Conservation (phyloP, 768 basidiomycete species). For the Lactarius sanguifluus region DNA sequence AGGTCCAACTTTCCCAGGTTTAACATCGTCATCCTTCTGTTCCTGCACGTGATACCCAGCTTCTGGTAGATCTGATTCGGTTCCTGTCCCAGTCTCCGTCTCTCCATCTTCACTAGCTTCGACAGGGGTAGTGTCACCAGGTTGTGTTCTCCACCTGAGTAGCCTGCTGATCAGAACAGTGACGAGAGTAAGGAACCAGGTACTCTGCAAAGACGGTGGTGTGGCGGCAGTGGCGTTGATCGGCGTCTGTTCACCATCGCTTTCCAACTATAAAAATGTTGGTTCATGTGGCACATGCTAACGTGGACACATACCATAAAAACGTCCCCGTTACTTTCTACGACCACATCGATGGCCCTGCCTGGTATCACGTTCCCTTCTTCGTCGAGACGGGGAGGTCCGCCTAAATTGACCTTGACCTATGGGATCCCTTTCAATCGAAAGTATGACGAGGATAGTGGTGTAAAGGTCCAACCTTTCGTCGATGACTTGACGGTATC, state of each 20-base stretch:
- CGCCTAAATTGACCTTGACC: conserved; percentile 74
- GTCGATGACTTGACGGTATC: conserved; percentile 57
- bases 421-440: conserved; percentile 32
- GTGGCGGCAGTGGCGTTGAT: conserved; percentile 45
- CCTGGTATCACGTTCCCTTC: conserved; percentile 52
- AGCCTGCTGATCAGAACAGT: conserved; percentile 35
- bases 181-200: conserved; percentile 66
- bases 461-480: conserved; percentile 53
- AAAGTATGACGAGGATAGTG: not conserved
- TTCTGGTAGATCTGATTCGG: conserved; percentile 44
- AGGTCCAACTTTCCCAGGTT: conserved; percentile 34
- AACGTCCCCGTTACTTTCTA: conserved; percentile 65
- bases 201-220: conserved; percentile 56
- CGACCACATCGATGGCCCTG: conserved; percentile 74
- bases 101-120: conserved; percentile 44
- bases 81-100: conserved; percentile 47
- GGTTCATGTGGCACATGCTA: conserved; percentile 14
- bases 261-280: conserved; percentile 55
- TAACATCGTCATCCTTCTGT: conserved; percentile 33
- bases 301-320: conserved; percentile 58
- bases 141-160: conserved; percentile 23
- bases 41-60: conserved; percentile 39
- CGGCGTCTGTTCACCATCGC: conserved; percentile 54
- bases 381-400: conserved; percentile 49
- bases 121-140: not conserved